Conservation (phyloP, 176 grass and related monocot genomes). For the Hyparrhenia diplandra region DNA sequence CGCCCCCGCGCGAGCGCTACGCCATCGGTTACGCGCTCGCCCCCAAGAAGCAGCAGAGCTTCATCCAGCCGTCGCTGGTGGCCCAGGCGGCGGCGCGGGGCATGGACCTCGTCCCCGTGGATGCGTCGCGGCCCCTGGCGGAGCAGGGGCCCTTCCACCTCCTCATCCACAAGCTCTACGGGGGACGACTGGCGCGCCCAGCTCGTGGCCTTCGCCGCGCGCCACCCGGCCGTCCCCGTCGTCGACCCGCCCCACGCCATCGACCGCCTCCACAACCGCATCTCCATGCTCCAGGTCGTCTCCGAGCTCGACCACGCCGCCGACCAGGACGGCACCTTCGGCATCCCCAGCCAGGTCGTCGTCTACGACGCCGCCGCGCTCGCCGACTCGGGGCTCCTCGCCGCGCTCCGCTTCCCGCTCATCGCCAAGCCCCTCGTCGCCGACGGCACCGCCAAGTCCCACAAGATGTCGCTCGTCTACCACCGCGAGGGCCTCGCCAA, state of each 20-base stretch:
- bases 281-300: conserved; percentile 96
- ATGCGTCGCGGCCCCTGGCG: conserved; percentile 43
- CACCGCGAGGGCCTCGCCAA: conserved; percentile 57
- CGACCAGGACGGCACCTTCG: conserved; percentile 49
- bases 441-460: conserved; percentile 71
- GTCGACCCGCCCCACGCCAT: conserved; percentile 72
- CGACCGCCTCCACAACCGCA: conserved; percentile 91
- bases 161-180: conserved; percentile 81
- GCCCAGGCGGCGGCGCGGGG: conserved; percentile 34
- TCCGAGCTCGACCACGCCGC: conserved; percentile 63
- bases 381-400: conserved; percentile 62
- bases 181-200: conserved; percentile 66
- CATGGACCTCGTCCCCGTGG: conserved; percentile 70
- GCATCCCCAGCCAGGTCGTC: conserved; percentile 83
- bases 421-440: conserved; percentile 93
- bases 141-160: conserved; percentile 90
- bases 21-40: conserved; percentile 72
- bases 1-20: conserved; percentile 13
- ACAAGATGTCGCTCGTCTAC: conserved; percentile 89
- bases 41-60: conserved; percentile 83
- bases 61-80: conserved; percentile 81
- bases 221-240: conserved; percentile 50
- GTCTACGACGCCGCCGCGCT: conserved; percentile 70
- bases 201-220: conserved; percentile 57
- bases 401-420: conserved; percentile 70